Conservation (phyloP, 176 grass and related monocot genomes). For the Dendrocalamus sinicus region DNA sequence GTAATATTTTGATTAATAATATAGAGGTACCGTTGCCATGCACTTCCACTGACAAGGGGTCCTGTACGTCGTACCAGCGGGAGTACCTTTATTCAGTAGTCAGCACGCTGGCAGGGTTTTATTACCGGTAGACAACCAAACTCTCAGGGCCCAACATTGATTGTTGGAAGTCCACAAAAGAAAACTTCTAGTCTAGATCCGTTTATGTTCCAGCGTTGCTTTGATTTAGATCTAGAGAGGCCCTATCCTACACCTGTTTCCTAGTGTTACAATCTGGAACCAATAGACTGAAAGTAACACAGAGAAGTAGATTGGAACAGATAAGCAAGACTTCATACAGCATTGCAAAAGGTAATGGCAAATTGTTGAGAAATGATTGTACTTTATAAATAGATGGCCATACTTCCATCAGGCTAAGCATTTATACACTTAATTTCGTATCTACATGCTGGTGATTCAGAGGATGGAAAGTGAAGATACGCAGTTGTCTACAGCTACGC, state of each 20-base stretch:
- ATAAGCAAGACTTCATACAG: not conserved
- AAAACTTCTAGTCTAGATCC: not conserved
- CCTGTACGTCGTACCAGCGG: not conserved
- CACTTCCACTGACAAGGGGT: not conserved
- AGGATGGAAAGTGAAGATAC: conserved; percentile 25
- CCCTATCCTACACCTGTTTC: not conserved
- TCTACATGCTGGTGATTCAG: conserved; percentile 30
- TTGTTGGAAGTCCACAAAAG: not conserved
- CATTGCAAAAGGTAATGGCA: not conserved
- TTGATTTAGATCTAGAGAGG: conserved; percentile 14
- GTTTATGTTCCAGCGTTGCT: not conserved
- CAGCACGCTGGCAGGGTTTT: not conserved
- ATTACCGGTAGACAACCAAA: not conserved
- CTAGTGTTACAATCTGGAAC: not conserved
- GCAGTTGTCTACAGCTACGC: conserved; percentile 24
- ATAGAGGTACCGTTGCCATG: not conserved
- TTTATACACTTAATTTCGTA: conserved; percentile 34
- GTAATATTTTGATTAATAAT: not conserved
- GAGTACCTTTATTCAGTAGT: not conserved
- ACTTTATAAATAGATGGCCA: conserved; percentile 5
- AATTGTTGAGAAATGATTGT: not conserved
- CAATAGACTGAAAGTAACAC: not conserved
- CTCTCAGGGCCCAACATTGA: not conserved
- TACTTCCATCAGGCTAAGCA: conserved; percentile 26
- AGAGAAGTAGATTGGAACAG: not conserved